Percentiles rank a stretch among this genome's conserved stretches.
Conservation (phyloP, 495 filamentous ascomycete genomes). For the Xylaria acuta region DNA sequence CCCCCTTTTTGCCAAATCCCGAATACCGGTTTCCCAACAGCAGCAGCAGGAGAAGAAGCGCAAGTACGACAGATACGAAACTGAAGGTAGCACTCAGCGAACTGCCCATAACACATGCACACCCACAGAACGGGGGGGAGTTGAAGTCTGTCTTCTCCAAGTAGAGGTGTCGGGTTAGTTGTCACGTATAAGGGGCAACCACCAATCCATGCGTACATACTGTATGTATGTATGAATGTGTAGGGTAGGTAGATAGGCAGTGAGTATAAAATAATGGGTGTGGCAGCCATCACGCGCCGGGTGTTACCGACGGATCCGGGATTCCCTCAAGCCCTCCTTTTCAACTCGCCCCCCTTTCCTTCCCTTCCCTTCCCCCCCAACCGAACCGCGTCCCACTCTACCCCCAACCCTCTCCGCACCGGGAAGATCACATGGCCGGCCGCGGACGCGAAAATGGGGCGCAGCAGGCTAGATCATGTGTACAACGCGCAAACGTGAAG, state of each 20-base stretch:
- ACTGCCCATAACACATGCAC: background rate
- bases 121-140: background rate
- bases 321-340: constrained; percentile 4
- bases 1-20: background rate
- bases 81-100: background rate
- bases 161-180: background rate
- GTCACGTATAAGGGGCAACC: constrained; percentile 7
- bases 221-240: background rate
- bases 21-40: background rate
- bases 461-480: constrained; percentile 22
- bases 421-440: constrained; percentile 26
- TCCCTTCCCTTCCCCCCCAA: constrained; percentile 13
- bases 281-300: constrained; percentile 18
- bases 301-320: constrained; percentile 27
- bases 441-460: constrained; percentile 20
- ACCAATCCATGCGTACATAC: background rate
- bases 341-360: background rate
- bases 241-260: background rate
- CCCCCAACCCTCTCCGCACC: constrained; percentile 23
- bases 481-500: constrained; percentile 13
- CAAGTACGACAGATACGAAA: constrained; percentile 1
- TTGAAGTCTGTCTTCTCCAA: background rate
- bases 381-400: constrained; percentile 22
- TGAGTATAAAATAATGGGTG: background rate
- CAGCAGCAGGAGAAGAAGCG: background rate